phyloP scores from a whole-genome alignment of 2,329 filamentous ascomycete species.

The Hymenoscyphus fraxineus region DNA sequence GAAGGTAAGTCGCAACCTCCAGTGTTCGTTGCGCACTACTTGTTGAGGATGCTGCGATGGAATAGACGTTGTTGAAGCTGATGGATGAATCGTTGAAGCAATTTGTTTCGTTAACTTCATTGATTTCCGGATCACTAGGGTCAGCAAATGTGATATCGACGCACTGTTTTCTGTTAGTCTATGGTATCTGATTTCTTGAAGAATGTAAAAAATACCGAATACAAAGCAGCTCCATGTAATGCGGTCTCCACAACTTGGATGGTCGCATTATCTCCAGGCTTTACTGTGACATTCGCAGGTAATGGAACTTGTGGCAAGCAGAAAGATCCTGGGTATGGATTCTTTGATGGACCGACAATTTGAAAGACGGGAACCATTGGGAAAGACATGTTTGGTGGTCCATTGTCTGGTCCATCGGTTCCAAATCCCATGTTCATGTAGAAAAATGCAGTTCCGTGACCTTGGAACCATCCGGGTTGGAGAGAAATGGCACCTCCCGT shows the following conservation, averaged over 20 bases:
- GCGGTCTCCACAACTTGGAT: slow-evolving; percentile 85
- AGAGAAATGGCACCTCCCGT: slow-evolving; percentile 82
- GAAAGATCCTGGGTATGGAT: slow-evolving; percentile 81
- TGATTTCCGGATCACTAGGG: slow-evolving; percentile 60
- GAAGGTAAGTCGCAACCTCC: slow-evolving; percentile 12
- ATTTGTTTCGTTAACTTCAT: slow-evolving; percentile 73
- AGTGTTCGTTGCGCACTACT: slow-evolving; percentile 44
- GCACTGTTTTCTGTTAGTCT: slow-evolving; percentile 53
- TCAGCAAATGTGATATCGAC: slow-evolving; percentile 92
- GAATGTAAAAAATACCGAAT: slow-evolving; percentile 31
- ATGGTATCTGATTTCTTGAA: neutral
- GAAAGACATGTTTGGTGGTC: slow-evolving; percentile 83
- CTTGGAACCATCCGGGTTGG: slow-evolving; percentile 94
- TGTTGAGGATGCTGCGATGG: slow-evolving; percentile 43
- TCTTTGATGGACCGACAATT: slow-evolving; percentile 75
- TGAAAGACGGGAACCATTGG: slow-evolving; percentile 78
- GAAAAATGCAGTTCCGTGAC: slow-evolving; percentile 75
- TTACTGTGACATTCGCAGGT: slow-evolving; percentile 65
- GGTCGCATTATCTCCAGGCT: slow-evolving; percentile 81
- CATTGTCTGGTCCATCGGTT: slow-evolving; percentile 56
- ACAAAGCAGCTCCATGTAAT: slow-evolving; percentile 77
- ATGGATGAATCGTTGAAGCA: slow-evolving; percentile 66
- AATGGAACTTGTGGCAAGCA: slow-evolving; percentile 88
- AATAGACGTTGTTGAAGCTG: slow-evolving; percentile 55
- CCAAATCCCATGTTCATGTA: slow-evolving; percentile 91